These are phyloP conservation scores for Hagleromyces aurorensis DNA, from an alignment of 805 yeast species.

Conservation along the genomic window DNA sequence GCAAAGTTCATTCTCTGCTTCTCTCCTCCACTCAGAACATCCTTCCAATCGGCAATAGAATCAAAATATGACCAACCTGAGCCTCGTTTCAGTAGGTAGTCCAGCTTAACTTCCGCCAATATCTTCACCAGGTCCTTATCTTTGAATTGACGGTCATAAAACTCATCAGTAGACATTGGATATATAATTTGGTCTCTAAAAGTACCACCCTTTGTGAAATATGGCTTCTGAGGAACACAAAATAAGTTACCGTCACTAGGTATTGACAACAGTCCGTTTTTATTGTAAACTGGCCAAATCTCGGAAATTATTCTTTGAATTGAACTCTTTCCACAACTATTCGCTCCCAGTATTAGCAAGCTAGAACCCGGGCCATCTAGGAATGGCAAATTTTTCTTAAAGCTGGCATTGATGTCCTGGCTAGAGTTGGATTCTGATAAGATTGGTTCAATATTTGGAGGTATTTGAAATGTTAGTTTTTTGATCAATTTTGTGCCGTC, in stretches of 20 bases:
- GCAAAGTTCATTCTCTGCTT: conserved; percentile 88
- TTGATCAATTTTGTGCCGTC: conserved; percentile 55
- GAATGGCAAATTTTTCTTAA: conserved; percentile 20
- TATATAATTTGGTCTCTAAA: conserved; percentile 87
- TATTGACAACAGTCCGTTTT: conserved; percentile 66
- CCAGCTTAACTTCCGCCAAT: conserved; percentile 69
- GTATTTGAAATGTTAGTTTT: conserved; percentile 50
- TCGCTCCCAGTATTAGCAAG: conserved; percentile 73
- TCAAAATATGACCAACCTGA: conserved; percentile 40
- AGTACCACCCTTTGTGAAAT: conserved; percentile 68
- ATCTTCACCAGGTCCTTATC: conserved; percentile 65
- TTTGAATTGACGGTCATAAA: conserved; percentile 60
- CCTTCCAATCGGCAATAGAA: conserved; percentile 66
- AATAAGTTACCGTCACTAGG: conserved; percentile 64
- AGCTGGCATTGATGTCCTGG: conserved; percentile 26
- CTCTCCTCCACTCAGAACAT: conserved; percentile 93
- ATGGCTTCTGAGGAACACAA: conserved; percentile 81
- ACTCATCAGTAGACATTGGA: conserved; percentile 71
- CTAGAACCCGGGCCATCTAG: conserved; percentile 46
- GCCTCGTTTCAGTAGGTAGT: conserved; percentile 64
- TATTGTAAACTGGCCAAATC: conserved; percentile 78
- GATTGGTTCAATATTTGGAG: conserved; percentile 23
- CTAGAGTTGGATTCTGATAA: conserved; percentile 30
- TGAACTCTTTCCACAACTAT: conserved; percentile 86
- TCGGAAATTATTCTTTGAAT: conserved; percentile 79